Evolutionary conservation across 495 filamentous ascomycete genomes (phyloP).

Genomic region (Neurospora cerealis): DNA sequence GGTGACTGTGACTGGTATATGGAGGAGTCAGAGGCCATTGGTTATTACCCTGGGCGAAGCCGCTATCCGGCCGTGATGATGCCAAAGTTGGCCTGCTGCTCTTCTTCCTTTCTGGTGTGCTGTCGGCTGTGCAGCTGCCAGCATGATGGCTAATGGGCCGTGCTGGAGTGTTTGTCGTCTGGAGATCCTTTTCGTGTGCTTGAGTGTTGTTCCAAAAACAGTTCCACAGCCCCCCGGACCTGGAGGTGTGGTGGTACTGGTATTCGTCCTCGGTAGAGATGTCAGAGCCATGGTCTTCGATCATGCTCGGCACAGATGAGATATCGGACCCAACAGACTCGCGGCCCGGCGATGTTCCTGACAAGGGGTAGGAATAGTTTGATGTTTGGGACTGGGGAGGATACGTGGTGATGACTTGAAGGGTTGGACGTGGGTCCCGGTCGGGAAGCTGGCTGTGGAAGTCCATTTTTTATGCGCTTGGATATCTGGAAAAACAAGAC

Average conservation of each 20-base stretch:
- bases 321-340: constrained; percentile 16
- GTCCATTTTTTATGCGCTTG: not conserved
- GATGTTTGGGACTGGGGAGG: not conserved
- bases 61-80: not conserved
- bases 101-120: not conserved
- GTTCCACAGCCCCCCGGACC: constrained; percentile 13
- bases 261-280: constrained; percentile 20
- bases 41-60: not conserved
- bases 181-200: not conserved
- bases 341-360: not conserved
- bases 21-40: not conserved
- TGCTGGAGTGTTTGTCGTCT: constrained; percentile 5
- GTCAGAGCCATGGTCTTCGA: constrained; percentile 22
- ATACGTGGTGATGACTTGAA: not conserved
- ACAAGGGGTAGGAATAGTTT: not conserved
- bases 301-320: constrained; percentile 16
- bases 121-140: not conserved
- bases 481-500: not conserved
- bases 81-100: not conserved
- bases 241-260: constrained; percentile 6
- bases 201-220: constrained; percentile 9
- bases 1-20: constrained; percentile 1
- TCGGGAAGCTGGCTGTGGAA: not conserved
- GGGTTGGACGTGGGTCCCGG: not conserved
- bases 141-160: not conserved